Evolutionary conservation across 1,139 yeast genomes (phyloP).

Genomic region (Blastobotrys malaysiensis): DNA sequence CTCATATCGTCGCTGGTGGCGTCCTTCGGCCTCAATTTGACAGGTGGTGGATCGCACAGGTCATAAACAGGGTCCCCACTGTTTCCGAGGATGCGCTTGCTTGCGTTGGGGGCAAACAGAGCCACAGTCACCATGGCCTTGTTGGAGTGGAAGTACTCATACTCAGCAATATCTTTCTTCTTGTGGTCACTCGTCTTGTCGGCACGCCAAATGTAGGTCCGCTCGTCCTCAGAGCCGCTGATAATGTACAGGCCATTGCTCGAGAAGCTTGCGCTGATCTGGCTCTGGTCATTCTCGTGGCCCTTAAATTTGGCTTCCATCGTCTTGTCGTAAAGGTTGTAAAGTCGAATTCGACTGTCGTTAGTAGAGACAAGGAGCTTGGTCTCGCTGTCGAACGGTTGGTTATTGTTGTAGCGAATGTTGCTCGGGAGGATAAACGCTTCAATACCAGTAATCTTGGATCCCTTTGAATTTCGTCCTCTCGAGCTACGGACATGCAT

Average conservation of each 20-base stretch:
- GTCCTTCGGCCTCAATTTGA: slow-evolving; percentile 15
- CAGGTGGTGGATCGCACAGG: slow-evolving; percentile 38
- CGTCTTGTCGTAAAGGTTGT: slow-evolving; percentile 50
- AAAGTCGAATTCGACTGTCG: slow-evolving; percentile 71
- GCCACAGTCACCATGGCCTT: slow-evolving; percentile 70
- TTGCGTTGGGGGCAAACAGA: slow-evolving; percentile 68
- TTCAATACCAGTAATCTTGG: slow-evolving; percentile 35
- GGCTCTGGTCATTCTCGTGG: slow-evolving; percentile 60
- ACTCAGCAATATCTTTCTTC: slow-evolving; percentile 30
- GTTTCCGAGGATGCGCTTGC: slow-evolving; percentile 58
- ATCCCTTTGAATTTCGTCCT: slow-evolving; percentile 30
- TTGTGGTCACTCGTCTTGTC: slow-evolving; percentile 18
- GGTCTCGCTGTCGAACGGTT: slow-evolving; percentile 19
- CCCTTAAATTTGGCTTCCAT: slow-evolving; percentile 72
- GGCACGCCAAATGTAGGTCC: slow-evolving; percentile 56
- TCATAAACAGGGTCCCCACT: slow-evolving; percentile 80
- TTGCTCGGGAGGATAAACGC: slow-evolving; percentile 23
- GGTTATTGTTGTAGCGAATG: slow-evolving; percentile 10
- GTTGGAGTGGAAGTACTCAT: slow-evolving; percentile 72
- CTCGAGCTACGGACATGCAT: slow-evolving; percentile 49
- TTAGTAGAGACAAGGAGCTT: slow-evolving; percentile 50
- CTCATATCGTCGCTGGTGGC: neutral
- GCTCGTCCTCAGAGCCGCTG: slow-evolving; percentile 44
- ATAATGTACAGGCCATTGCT: slow-evolving; percentile 46
- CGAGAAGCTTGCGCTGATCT: slow-evolving; percentile 60